Evolutionary conservation across 306 rosid genomes (phyloP), one percentile per base, ranked within the genome.

Genomic region (Sicyos baderoa): DNA sequence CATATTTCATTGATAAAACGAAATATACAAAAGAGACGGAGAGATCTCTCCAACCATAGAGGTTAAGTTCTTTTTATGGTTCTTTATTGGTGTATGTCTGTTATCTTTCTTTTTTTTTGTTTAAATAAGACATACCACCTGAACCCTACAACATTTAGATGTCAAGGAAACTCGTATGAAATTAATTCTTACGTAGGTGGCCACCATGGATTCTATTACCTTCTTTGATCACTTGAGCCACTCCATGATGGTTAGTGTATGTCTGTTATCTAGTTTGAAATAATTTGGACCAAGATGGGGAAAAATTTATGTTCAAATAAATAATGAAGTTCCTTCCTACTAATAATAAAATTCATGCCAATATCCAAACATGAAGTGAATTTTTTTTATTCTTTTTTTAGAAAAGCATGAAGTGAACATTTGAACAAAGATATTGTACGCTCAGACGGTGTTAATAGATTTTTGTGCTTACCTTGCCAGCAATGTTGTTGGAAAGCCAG

Each of bases 401-500:
- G 29, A 25, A 25, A 25, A 25, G 29, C 29, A 25, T 25, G 29
- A 25, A 25, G 2, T 25, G 21, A 42, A 25, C 0, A 9, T 64
- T 64, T 44, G 1, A 0, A 64, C 53, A 18, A 42, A 18, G 42
- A 42, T 19, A 32, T 32, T 32, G 70, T 19, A 10, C 5, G 6
- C 44, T 18, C 48, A 64, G 53, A 42, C 12, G 2, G 50, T 44
- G 18, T 21, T 17, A 44, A 64, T 11, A 64, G 25, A 40, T 12
- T 64, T 40, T 18, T 42, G 57, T 57, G 49, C 64, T 70, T 68
- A 79, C 92, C 89, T 87, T 87, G 92, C 76, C 84, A 70, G 89
- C 89, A 73, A 87, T 87, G 68, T 86, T 86, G 86, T 83, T 83
- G 64, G 90, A 86, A 70, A 86, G 90, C 87, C 90, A 86, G 0